phyloP scores from a whole-genome alignment of 2,329 filamentous ascomycete genomes.

The Paracoccidioides brasiliensis region DNA sequence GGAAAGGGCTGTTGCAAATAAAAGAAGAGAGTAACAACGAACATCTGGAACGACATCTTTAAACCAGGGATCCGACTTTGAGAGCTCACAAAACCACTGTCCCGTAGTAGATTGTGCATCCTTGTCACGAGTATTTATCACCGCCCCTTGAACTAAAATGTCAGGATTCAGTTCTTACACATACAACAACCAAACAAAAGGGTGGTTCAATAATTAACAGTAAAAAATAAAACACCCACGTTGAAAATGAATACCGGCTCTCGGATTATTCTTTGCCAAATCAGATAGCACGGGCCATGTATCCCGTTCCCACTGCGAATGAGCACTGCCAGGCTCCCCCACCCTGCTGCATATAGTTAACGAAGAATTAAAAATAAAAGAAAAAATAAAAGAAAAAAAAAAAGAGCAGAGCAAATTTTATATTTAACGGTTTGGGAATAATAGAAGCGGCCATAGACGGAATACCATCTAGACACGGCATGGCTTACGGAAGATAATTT shows the following conservation, averaged over 20 bases:
- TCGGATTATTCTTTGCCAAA: conserved; percentile 51
- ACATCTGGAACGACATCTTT: conserved; percentile 56
- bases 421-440: too few relatives aligned
- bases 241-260: conserved; percentile 72
- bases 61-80: conserved; percentile 60
- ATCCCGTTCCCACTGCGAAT: conserved; percentile 44
- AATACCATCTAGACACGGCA: not conserved
- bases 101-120: conserved; percentile 44
- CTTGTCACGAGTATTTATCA: conserved; percentile 49
- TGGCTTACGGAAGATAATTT: conserved; percentile 57
- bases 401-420: too few relatives aligned
- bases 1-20: not conserved
- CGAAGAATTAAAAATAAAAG: not conserved
- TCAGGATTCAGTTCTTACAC: too few relatives aligned
- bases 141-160: conserved; percentile 29
- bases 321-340: conserved; percentile 26
- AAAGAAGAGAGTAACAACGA: conserved; percentile 12
- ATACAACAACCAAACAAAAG: not conserved
- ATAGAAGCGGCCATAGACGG: too few relatives aligned
- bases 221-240: conserved; percentile 30
- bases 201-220: too few relatives aligned
- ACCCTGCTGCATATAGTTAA: conserved; percentile 17
- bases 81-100: conserved; percentile 53
- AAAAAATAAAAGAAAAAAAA: too few relatives aligned
- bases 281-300: conserved; percentile 53